Percentiles rank a stretch among this genome's conserved stretches.
Evolutionary conservation across 768 basidiomycete species (phyloP).

Genomic region (Pleurotus eryngii): DNA sequence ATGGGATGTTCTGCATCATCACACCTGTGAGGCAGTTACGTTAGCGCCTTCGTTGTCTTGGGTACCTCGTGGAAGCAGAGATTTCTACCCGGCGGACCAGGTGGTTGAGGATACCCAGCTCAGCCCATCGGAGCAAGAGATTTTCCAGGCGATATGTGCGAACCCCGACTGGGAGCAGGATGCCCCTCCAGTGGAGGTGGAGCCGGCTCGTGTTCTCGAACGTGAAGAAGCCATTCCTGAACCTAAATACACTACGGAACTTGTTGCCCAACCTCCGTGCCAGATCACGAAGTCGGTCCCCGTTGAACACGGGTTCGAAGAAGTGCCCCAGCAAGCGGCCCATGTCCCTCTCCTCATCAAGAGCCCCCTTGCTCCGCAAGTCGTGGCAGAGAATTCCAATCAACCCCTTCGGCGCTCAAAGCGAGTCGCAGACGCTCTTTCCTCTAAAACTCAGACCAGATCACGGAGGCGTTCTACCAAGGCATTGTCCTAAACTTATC

Average conservation of each 20-base stretch:
- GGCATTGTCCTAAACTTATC: slow-evolving; percentile 11
- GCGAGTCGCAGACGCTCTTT: slow-evolving; percentile 59
- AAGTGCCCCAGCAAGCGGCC: too few species aligned
- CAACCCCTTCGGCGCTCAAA: slow-evolving; percentile 59
- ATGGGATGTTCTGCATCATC: too few species aligned
- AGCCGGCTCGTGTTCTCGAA: slow-evolving; percentile 10
- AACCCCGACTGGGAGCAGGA: slow-evolving; percentile 55
- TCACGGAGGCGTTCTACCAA: slow-evolving; percentile 39
- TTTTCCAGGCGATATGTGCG: slow-evolving; percentile 63
- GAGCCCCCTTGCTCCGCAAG: neutral
- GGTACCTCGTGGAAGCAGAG: neutral
- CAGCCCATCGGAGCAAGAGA: slow-evolving; percentile 67
- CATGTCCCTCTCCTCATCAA: too few species aligned
- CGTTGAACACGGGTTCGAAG: too few species aligned
- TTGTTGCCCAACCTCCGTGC: too few species aligned
- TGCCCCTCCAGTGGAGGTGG: slow-evolving; percentile 13
- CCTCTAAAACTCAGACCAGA: slow-evolving; percentile 44
- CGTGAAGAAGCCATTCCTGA: too few species aligned
- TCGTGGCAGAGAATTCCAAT: slow-evolving; percentile 13
- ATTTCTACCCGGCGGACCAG: neutral
- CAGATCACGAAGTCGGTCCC: too few species aligned
- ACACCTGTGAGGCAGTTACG: neutral
- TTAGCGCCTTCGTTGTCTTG: neutral
- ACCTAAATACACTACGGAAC: too few species aligned
- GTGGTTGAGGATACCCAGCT: slow-evolving; percentile 44